phyloP scores from a whole-genome alignment of 2,329 filamentous ascomycete genomes.

The Verticillium nubilum region DNA sequence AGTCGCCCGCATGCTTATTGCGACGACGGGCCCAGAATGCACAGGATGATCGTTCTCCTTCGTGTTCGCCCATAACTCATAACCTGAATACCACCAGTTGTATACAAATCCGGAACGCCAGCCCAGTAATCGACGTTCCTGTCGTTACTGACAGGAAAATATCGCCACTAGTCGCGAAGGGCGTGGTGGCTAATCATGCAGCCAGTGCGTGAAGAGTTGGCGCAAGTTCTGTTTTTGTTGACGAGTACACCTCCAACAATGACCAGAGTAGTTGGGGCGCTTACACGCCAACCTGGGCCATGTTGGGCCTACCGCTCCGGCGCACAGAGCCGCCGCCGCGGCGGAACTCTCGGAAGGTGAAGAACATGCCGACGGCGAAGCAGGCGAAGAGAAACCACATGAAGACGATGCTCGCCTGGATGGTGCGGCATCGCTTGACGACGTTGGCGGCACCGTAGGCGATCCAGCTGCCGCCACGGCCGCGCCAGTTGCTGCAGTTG shows the following conservation, averaged over 20 bases:
- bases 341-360: conserved; percentile 48
- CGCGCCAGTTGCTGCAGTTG: conserved; percentile 54
- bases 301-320: conserved; percentile 37
- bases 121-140: not conserved
- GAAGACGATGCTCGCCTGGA: conserved; percentile 70
- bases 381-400: conserved; percentile 71
- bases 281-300: conserved; percentile 52
- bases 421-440: conserved; percentile 64
- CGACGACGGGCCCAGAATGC: not conserved
- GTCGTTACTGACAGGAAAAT: not conserved
- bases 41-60: not conserved
- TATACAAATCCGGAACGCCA: not conserved
- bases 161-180: not conserved
- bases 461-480: conserved; percentile 42
- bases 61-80: not conserved
- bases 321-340: conserved; percentile 40
- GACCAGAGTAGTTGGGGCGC: too few relatives aligned
- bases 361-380: conserved; percentile 51
- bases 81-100: not conserved
- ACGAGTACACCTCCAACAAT: too few relatives aligned
- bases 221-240: not conserved
- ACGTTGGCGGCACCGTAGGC: conserved; percentile 55
- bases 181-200: not conserved
- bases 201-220: not conserved
- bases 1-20: not conserved